A percentile compares a stretch with the other conserved stretches of the same genome.
These are phyloP conservation scores for Brassica cretica DNA, from an alignment of 345 rosid genomes.

Conservation along the genomic window DNA sequence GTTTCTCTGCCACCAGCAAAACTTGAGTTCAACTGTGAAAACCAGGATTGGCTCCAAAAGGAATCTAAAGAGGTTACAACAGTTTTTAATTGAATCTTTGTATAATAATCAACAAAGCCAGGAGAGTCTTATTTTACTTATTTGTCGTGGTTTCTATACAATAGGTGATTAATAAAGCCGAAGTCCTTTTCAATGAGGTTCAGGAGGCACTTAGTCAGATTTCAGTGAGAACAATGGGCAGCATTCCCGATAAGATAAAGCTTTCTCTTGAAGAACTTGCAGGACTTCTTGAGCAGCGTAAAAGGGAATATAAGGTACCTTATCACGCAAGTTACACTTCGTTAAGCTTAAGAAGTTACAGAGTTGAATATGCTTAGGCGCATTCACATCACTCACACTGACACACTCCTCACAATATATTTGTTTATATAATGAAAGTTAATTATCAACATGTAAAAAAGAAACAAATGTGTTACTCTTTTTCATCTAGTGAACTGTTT, in stretches of 20 bases:
- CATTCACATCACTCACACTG: conserved; percentile 11
- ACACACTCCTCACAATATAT: not conserved
- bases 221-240: conserved; percentile 47
- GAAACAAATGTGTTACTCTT: not conserved
- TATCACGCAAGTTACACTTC: conserved; percentile 20
- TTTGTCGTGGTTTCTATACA: conserved; percentile 23
- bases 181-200: conserved; percentile 66
- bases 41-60: conserved; percentile 80
- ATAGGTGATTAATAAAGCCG: conserved; percentile 61
- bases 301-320: conserved; percentile 75
- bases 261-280: conserved; percentile 58
- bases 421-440: conserved; percentile 5
- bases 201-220: conserved; percentile 57
- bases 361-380: not conserved
- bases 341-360: conserved; percentile 18
- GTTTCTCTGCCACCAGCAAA: conserved; percentile 81
- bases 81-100: not conserved
- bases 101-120: not conserved
- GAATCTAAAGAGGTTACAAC: conserved; percentile 74
- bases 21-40: conserved; percentile 71
- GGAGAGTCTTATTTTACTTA: conserved; percentile 17
- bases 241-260: conserved; percentile 41
- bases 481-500: not conserved
- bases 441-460: not conserved
- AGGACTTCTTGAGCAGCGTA: conserved; percentile 61